These are phyloP conservation scores for Trypanosoma rangeli DNA, from an alignment of 208 protist species.

Conservation along the genomic window DNA sequence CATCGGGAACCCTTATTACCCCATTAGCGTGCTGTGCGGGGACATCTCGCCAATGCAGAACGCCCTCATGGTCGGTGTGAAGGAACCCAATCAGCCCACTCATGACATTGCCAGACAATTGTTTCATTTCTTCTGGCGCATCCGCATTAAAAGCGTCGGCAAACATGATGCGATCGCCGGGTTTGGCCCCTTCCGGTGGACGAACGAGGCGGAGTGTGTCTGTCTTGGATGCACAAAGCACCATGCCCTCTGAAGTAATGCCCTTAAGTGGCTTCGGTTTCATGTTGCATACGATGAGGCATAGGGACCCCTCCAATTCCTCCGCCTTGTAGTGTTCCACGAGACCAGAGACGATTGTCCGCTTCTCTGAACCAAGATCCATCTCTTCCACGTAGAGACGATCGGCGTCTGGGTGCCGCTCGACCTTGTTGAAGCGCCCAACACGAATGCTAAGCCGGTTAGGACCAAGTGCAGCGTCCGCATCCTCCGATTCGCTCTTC, in stretches of 20 bases:
- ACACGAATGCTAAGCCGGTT: slow-evolving; percentile 75
- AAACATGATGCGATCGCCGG: slow-evolving; percentile 73
- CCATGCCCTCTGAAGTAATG: slow-evolving; percentile 91
- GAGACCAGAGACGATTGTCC: slow-evolving; percentile 92
- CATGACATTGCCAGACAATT: slow-evolving; percentile 52
- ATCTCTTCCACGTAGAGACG: slow-evolving; percentile 92
- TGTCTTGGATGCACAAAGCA: slow-evolving; percentile 87
- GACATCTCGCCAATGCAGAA: slow-evolving; percentile 67
- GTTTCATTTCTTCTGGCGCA: slow-evolving; percentile 20
- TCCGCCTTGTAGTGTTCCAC: slow-evolving; percentile 75
- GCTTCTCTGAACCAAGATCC: slow-evolving; percentile 86
- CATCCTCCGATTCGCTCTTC: not conserved
- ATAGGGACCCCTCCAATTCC: slow-evolving; percentile 72
- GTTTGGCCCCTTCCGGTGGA: slow-evolving; percentile 56
- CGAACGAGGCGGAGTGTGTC: slow-evolving; percentile 50
- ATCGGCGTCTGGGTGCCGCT: slow-evolving; percentile 83
- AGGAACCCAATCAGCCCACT: slow-evolving; percentile 63
- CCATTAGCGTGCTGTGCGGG: slow-evolving; percentile 35
- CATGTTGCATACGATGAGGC: slow-evolving; percentile 92
- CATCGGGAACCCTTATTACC: slow-evolving; percentile 29
- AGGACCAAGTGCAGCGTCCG: slow-evolving; percentile 24
- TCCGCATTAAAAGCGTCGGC: slow-evolving; percentile 33
- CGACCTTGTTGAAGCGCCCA: slow-evolving; percentile 77
- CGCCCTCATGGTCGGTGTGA: slow-evolving; percentile 49
- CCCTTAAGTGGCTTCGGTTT: slow-evolving; percentile 91